phyloP scores from a whole-genome alignment of 2,329 filamentous ascomycete genomes.

The Ustilaginoidea virens region DNA sequence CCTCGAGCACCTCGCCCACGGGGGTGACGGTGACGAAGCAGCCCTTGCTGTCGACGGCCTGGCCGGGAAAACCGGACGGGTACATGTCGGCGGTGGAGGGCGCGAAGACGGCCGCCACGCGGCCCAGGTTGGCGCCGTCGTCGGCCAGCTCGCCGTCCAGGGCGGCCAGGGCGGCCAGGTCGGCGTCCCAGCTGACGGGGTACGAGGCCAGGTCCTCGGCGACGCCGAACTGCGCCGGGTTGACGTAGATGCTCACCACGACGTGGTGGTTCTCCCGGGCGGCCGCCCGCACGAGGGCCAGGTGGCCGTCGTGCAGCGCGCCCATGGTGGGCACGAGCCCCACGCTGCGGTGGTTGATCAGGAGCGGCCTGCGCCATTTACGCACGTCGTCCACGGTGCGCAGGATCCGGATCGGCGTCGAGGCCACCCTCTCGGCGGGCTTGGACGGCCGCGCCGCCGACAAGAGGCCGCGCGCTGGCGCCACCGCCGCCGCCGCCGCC shows the following conservation, averaged over 20 bases:
- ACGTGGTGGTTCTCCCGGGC: slow-evolving; percentile 74
- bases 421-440: slow-evolving; percentile 35
- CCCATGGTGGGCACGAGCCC: slow-evolving; percentile 96
- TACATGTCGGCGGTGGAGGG: slow-evolving; percentile 79
- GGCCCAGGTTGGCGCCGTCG: slow-evolving; percentile 43
- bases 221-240: slow-evolving; percentile 88
- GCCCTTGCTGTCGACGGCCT: slow-evolving; percentile 59
- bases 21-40: slow-evolving; percentile 89
- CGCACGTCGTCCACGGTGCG: slow-evolving; percentile 60
- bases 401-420: slow-evolving; percentile 52
- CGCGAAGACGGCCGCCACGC: slow-evolving; percentile 72
- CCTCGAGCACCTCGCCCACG: slow-evolving; percentile 67
- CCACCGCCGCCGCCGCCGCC: not conserved
- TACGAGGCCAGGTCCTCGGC: slow-evolving; percentile 81
- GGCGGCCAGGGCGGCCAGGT: slow-evolving; percentile 48
- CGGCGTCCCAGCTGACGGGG: slow-evolving; percentile 74
- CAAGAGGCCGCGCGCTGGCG: not conserved
- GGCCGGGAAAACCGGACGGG: slow-evolving; percentile 60
- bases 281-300: slow-evolving; percentile 71
- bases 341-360: slow-evolving; percentile 53
- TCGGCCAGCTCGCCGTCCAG: slow-evolving; percentile 61
- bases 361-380: slow-evolving; percentile 49
- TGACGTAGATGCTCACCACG: slow-evolving; percentile 86
- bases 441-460: no score
- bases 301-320: slow-evolving; percentile 82